Conservation (phyloP, 495 filamentous ascomycete species). For the Hypoxylon subgilvum region DNA sequence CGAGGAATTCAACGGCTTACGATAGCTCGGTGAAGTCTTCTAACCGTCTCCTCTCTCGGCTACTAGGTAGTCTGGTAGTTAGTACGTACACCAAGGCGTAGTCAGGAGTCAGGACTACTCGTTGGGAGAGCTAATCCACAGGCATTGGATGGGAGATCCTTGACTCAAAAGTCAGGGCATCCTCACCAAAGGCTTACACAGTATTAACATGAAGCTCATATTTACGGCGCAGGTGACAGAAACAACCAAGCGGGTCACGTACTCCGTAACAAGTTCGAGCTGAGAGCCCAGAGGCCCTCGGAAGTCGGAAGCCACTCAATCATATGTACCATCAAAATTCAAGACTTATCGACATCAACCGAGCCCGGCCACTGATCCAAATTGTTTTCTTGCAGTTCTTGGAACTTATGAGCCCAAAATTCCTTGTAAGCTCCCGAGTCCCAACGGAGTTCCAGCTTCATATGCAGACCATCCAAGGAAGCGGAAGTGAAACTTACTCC, state of each 20-base stretch:
- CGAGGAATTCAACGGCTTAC: slow-evolving; percentile 14
- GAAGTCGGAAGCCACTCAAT: not conserved
- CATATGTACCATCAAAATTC: too few relatives aligned
- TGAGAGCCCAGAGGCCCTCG: not conserved
- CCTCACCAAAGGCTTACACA: slow-evolving; percentile 1
- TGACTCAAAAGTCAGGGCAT: slow-evolving; percentile 18
- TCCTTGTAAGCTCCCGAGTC: too few relatives aligned
- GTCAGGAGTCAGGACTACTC: not conserved
- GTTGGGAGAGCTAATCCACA: slow-evolving; percentile 9
- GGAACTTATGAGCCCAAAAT: not conserved
- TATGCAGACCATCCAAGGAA: slow-evolving; percentile 15
- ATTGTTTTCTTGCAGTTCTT: not conserved
- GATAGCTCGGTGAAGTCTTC: slow-evolving; percentile 4
- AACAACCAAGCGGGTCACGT: slow-evolving; percentile 1
- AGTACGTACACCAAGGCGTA: too few relatives aligned
- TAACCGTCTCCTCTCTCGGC: slow-evolving; percentile 20
- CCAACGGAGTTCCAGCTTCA: slow-evolving; percentile 16
- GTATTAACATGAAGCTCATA: slow-evolving; percentile 11
- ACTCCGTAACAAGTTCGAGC: slow-evolving; percentile 7
- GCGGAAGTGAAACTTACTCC: slow-evolving; percentile 26
- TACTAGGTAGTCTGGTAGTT: too few relatives aligned
- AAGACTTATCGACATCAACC: too few relatives aligned
- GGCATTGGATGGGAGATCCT: slow-evolving; percentile 20
- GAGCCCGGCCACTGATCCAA: too few relatives aligned
- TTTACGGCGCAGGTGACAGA: slow-evolving; percentile 14